Percentiles rank a stretch among this genome's conserved stretches.
Conservation (phyloP, 2,329 filamentous ascomycete genomes). For the Alternaria postmessia region DNA sequence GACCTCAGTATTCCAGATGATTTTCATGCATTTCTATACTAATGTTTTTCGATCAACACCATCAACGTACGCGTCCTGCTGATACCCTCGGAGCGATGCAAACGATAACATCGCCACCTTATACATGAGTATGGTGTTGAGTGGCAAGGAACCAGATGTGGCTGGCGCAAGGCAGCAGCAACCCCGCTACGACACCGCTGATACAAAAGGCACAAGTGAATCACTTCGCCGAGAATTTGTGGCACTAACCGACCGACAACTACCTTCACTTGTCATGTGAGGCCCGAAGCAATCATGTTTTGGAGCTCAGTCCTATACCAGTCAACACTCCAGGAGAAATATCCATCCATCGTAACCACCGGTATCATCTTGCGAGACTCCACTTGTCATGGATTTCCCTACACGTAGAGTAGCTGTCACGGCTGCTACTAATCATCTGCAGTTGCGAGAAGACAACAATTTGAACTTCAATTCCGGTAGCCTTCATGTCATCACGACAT, state of each 20-base stretch:
- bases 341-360: neutral
- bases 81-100: neutral
- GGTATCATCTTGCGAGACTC: neutral
- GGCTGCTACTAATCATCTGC: neutral
- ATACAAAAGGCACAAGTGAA: neutral
- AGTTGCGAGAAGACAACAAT: constrained; percentile 1
- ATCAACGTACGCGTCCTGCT: too few relatives aligned
- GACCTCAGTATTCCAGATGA: neutral
- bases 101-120: neutral
- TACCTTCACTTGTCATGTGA: neutral
- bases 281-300: neutral
- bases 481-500: neutral
- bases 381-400: neutral
- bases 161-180: neutral
- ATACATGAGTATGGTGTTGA: neutral
- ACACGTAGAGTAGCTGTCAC: neutral
- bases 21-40: neutral
- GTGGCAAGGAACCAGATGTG: neutral
- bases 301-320: neutral
- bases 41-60: neutral
- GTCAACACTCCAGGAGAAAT: neutral
- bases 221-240: neutral
- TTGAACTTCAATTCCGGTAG: neutral
- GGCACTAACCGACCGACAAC: neutral
- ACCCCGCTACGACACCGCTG: neutral